These are phyloP conservation scores for Fraxinus albicans DNA, from an alignment of 305 asterid species.

Conservation along the genomic window DNA sequence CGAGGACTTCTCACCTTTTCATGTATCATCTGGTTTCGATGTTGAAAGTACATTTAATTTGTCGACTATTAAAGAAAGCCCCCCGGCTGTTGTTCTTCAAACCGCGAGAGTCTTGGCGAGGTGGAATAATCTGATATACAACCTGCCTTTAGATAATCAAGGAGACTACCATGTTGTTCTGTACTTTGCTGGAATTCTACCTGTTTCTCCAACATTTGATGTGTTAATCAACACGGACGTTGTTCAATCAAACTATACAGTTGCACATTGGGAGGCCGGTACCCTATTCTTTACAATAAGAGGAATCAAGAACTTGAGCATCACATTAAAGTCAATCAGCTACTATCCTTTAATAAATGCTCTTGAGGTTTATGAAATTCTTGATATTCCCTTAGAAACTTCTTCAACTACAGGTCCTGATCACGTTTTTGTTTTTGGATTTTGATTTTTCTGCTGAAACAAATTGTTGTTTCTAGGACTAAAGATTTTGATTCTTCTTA, in stretches of 20 bases:
- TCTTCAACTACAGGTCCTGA: conserved; percentile 79
- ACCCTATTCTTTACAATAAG: conserved; percentile 49
- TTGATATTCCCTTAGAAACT: conserved; percentile 70
- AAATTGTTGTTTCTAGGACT: neutral
- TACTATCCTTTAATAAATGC: conserved; percentile 81
- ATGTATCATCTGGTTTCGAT: conserved; percentile 72
- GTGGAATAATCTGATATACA: conserved; percentile 64
- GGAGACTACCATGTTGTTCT: conserved; percentile 84
- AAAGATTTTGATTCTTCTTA: conserved; percentile 12
- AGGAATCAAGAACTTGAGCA: conserved; percentile 61
- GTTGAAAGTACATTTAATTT: conserved; percentile 50
- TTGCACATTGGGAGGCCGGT: conserved; percentile 54
- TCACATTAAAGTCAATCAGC: conserved; percentile 62
- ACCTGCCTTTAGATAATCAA: conserved; percentile 55
- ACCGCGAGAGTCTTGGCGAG: conserved; percentile 83
- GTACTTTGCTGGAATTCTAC: conserved; percentile 89
- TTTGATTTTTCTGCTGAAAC: neutral
- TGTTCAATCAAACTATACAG: conserved; percentile 63
- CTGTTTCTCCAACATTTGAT: conserved; percentile 75
- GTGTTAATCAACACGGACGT: conserved; percentile 60
- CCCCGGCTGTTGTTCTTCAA: conserved; percentile 77
- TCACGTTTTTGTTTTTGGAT: conserved; percentile 15
- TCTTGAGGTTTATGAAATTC: conserved; percentile 83
- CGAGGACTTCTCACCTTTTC: conserved; percentile 78
- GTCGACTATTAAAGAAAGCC: conserved; percentile 62